phyloP scores from a whole-genome alignment of 164 flowering plant genomes.

The Piper betle region DNA sequence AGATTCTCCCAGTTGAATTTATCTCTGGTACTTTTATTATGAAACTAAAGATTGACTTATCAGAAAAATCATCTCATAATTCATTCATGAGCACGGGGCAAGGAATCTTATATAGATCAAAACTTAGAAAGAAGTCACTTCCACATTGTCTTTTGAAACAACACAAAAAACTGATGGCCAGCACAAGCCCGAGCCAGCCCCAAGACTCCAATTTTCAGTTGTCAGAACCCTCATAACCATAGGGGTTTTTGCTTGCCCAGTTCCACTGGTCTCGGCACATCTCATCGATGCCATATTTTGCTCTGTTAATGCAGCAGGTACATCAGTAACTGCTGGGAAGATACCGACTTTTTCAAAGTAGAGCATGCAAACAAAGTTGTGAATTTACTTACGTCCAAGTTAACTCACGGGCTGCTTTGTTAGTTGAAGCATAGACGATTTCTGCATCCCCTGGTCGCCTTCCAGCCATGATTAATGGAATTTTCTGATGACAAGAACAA shows the following conservation, averaged over 20 bases:
- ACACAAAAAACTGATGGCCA: too few relatives aligned
- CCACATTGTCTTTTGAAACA: too few relatives aligned
- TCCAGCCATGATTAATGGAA: conserved; percentile 65
- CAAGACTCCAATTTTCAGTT: conserved; percentile 9
- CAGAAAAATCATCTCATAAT: too few relatives aligned
- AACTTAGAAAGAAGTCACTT: too few relatives aligned
- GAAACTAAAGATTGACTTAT: too few relatives aligned
- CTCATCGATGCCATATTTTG: conserved; percentile 77
- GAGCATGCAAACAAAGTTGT: background rate
- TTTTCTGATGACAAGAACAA: conserved; percentile 40
- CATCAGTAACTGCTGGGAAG: background rate
- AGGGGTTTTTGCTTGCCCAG: conserved; percentile 97
- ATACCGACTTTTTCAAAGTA: background rate
- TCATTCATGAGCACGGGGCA: too few relatives aligned
- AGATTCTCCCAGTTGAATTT: too few relatives aligned
- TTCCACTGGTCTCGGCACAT: conserved; percentile 96
- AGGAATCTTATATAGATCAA: too few relatives aligned
- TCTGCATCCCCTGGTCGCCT: conserved; percentile 96
- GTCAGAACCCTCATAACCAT: conserved; percentile 45
- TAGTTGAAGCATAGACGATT: conserved; percentile 69
- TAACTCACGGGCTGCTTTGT: conserved; percentile 70
- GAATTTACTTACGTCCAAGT: conserved; percentile 68
- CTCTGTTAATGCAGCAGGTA: conserved; percentile 23
- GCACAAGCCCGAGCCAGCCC: background rate
- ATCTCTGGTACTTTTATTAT: too few relatives aligned